Conservation (phyloP, 139 green algal genomes). For the Prasinococcaceae sp. region DNA sequence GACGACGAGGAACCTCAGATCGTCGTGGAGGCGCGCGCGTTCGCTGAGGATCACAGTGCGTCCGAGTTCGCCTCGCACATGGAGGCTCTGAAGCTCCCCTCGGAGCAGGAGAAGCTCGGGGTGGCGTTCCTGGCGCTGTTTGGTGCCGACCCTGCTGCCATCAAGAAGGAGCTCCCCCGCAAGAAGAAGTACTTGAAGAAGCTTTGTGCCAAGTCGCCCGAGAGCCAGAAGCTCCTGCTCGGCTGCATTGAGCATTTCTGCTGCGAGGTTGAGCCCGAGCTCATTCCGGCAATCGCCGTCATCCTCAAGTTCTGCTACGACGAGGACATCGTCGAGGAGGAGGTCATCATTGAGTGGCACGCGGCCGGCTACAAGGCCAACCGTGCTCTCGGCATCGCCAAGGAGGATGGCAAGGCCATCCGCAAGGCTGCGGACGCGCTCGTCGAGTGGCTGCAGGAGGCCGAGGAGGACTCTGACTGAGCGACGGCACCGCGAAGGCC, state of each 20-base stretch:
- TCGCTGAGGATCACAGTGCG: conserved; percentile 13
- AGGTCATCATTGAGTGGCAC: conserved; percentile 45
- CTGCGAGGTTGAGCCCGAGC: too few relatives aligned
- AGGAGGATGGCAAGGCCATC: too few relatives aligned
- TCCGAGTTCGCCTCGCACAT: conserved; percentile 8
- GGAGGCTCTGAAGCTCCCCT: background rate
- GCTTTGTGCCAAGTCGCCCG: too few relatives aligned
- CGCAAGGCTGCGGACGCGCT: conserved; percentile 48
- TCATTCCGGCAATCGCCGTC: too few relatives aligned
- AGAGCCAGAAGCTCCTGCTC: too few relatives aligned
- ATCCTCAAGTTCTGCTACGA: conserved; percentile 87
- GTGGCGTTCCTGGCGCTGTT: conserved; percentile 7
- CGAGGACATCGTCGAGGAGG: conserved; percentile 69
- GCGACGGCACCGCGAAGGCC: too few relatives aligned
- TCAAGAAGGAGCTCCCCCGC: too few relatives aligned
- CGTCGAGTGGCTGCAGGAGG: conserved; percentile 65
- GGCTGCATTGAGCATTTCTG: too few relatives aligned
- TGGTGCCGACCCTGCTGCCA: too few relatives aligned
- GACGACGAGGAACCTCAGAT: conserved; percentile 10
- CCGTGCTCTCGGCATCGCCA: too few relatives aligned
- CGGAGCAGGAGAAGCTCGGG: conserved; percentile 2
- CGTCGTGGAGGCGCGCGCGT: conserved; percentile 16
- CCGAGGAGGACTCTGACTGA: conserved; percentile 34
- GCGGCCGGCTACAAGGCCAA: conserved; percentile 22
- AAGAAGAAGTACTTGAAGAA: too few relatives aligned